Evolutionary conservation across 192 early-diverging fungal genomes (phyloP), one percentile per base, ranked within the genome.

Genomic region (Kappamyces sp.): DNA sequence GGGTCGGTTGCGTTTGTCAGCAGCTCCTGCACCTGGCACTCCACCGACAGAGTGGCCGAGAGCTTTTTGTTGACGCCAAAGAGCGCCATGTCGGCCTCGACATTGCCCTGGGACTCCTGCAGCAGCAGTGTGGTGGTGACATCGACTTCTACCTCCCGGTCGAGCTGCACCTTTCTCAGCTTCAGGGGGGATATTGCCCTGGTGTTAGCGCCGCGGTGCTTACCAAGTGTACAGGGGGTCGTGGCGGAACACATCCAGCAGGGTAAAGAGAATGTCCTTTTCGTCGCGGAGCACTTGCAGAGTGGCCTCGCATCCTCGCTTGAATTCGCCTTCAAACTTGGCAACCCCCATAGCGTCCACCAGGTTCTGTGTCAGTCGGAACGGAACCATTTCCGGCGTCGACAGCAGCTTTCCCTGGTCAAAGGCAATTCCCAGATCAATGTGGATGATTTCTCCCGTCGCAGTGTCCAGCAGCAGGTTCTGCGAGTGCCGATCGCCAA

Each of bases 391-490:
- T 71, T 98, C 94, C 12, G 95, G 93, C 12, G 88, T 81, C 1
- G 89, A 75, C 8, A 98, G 69, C 32, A 87, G 67, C 67, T 86
- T 90, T 12, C 95, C 95, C 66, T 91, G 84, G 58, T 98, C 95
- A 75, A 98, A 98, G 9, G 92, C 91, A 44, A 98, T 94, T 10
- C 93, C 94, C 43, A 95, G 82, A 66, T 98, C 95, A 42, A 98
- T 98, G 67, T 98, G 95, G 39, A 98, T 84, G 8, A 95, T 58
- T 51, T 94, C 92, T 2, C 87, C 95, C 1, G 87, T 84, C 2
- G 64, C 65, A 47, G 75, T 73, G 61, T 98, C 91, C 3, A 98
- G 73, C 55, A 98, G 60, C 31, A 95, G 93, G 67, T 98, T 98
- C 62, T 93, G 89, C 51, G 90, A 64, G 65, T 98, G 95, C 0